These are phyloP conservation scores for Fermentozyma sake DNA, from an alignment of 1,139 yeast species.

Conservation along the genomic window DNA sequence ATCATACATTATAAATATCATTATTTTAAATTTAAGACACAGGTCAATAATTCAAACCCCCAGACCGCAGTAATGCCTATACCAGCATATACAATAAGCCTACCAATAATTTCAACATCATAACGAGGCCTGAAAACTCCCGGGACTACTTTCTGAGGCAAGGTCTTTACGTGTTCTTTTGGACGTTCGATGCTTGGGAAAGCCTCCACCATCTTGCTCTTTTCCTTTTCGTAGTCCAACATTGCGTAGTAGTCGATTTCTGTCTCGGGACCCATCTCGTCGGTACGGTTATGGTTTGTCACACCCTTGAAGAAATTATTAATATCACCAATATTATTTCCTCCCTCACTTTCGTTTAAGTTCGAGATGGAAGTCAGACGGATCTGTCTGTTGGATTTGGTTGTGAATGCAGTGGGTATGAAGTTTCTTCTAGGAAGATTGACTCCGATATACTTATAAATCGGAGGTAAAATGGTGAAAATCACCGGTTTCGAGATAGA, in stretches of 20 bases:
- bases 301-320: conserved; percentile 31
- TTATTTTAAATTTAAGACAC: conserved; percentile 11
- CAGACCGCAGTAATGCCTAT: conserved; percentile 48
- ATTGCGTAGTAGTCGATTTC: conserved; percentile 44
- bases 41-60: conserved; percentile 35
- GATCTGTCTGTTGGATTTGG: conserved; percentile 31
- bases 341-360: conserved; percentile 26
- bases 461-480: conserved; percentile 44
- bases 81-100: conserved; percentile 73
- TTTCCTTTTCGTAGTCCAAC: conserved; percentile 24
- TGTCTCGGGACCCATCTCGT: conserved; percentile 34
- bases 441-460: conserved; percentile 41
- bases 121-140: conserved; percentile 53
- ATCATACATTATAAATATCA: not conserved
- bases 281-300: conserved; percentile 26
- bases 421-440: conserved; percentile 40
- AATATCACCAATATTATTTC: conserved; percentile 30
- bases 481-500: conserved; percentile 59
- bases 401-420: conserved; percentile 39
- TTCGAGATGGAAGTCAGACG: conserved; percentile 39
- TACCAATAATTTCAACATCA: conserved; percentile 71
- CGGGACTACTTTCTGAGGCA: conserved; percentile 6
- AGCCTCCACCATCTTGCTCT: conserved; percentile 7
- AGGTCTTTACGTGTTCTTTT: conserved; percentile 4
- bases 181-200: conserved; percentile 7